These are phyloP conservation scores for Podospora fimiseda DNA, from an alignment of 495 filamentous ascomycete genomes.

Conservation along the genomic window DNA sequence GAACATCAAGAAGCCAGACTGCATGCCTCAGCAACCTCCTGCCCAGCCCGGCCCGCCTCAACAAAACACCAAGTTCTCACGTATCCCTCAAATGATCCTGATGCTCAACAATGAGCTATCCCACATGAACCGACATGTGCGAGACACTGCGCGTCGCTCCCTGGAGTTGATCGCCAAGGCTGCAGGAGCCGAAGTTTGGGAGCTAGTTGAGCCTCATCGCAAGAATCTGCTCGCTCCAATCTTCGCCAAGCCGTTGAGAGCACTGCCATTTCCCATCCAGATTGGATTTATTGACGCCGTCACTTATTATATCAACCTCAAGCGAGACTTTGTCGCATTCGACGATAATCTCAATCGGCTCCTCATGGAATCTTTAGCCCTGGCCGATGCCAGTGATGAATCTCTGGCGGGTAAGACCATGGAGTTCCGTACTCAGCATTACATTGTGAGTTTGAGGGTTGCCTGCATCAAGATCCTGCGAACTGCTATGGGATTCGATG, in stretches of 20 bases:
- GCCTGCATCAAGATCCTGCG: conserved; percentile 90
- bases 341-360: conserved; percentile 85
- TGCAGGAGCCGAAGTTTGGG: conserved; percentile 68
- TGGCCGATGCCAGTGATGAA: conserved; percentile 92
- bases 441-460: conserved; percentile 85
- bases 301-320: conserved; percentile 81
- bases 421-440: conserved; percentile 85
- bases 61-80: conserved; percentile 34
- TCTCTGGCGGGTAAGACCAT: conserved; percentile 72
- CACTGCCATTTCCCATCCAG: conserved; percentile 83
- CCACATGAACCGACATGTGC: conserved; percentile 91
- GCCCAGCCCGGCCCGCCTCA: conserved; percentile 26
- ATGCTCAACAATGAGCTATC: conserved; percentile 80
- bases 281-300: conserved; percentile 98
- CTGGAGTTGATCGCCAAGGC: conserved; percentile 76
- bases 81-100: conserved; percentile 66
- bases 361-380: conserved; percentile 82
- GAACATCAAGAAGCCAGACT: conserved; percentile 65
- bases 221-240: conserved; percentile 80
- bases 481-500: conserved; percentile 84
- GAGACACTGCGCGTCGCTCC: conserved; percentile 72
- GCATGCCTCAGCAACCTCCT: conserved; percentile 48
- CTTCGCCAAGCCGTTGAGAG: conserved; percentile 88
- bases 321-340: conserved; percentile 79
- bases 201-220: conserved; percentile 79